Conservation (phyloP, 2,329 filamentous ascomycete genomes). For the Colletotrichum graminicola region DNA sequence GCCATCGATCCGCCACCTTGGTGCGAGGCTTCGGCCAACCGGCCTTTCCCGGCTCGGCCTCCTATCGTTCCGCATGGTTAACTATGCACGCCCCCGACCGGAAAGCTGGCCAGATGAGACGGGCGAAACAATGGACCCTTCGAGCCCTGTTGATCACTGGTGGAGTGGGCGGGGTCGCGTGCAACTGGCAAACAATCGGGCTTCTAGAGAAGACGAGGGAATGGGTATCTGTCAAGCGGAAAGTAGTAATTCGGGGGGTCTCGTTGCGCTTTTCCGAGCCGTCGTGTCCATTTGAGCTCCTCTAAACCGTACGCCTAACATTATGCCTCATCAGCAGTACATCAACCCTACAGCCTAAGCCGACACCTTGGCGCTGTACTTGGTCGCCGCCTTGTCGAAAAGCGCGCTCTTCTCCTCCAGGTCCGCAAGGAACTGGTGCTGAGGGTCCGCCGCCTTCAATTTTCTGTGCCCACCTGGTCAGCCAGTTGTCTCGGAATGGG, state of each 20-base stretch:
- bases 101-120: slow-evolving; percentile 16
- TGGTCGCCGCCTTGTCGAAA: slow-evolving; percentile 87
- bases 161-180: slow-evolving; percentile 13
- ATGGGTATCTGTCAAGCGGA: slow-evolving; percentile 39
- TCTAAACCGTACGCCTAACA: slow-evolving; percentile 43
- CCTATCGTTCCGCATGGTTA: background rate
- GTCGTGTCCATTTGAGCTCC: slow-evolving; percentile 36
- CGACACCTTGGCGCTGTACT: slow-evolving; percentile 87
- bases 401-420: slow-evolving; percentile 86
- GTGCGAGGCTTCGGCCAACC: slow-evolving; percentile 19
- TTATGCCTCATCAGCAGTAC: slow-evolving; percentile 40
- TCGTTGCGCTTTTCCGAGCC: slow-evolving; percentile 41
- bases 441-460: slow-evolving; percentile 69
- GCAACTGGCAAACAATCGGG: slow-evolving; percentile 7
- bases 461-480: slow-evolving; percentile 54
- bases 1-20: slow-evolving; percentile 26
- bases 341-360: slow-evolving; percentile 48
- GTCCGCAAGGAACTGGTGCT: slow-evolving; percentile 80
- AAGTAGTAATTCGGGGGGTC: slow-evolving; percentile 38
- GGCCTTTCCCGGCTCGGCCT: slow-evolving; percentile 2
- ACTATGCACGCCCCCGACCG: slow-evolving; percentile 7
- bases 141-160: slow-evolving; percentile 39
- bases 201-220: slow-evolving; percentile 9
- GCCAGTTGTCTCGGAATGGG: slow-evolving; percentile 1
- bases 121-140: slow-evolving; percentile 30